A percentile compares a stretch with the other conserved stretches of the same genome.
These are phyloP conservation scores for Kwoniella botswanensis DNA, from an alignment of 768 basidiomycete genomes.

Conservation along the genomic window DNA sequence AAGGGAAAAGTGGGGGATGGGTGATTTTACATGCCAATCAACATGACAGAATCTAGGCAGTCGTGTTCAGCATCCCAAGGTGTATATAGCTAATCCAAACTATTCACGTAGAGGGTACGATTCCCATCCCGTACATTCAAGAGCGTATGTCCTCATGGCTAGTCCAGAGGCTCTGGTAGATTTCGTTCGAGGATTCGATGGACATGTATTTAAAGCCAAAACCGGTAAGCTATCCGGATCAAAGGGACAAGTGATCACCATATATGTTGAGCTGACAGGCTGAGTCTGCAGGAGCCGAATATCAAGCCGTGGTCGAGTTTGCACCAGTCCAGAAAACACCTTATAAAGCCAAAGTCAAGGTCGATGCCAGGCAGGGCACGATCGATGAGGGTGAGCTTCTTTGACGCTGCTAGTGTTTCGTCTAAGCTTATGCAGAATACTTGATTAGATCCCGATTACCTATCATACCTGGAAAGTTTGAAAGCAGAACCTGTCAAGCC, in stretches of 20 bases:
- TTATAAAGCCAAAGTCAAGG: slow-evolving; percentile 64
- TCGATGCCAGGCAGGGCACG: slow-evolving; percentile 78
- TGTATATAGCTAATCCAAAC: too few relatives aligned
- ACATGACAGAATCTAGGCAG: slow-evolving; percentile 59
- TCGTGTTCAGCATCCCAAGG: too few relatives aligned
- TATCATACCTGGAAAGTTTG: slow-evolving; percentile 73
- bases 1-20: slow-evolving; percentile 44
- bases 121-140: slow-evolving; percentile 82
- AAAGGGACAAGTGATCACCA: not conserved
- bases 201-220: slow-evolving; percentile 89
- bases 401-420: not conserved
- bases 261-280: not conserved
- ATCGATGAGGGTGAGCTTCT: slow-evolving; percentile 79
- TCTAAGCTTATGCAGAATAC: not conserved
- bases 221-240: slow-evolving; percentile 66
- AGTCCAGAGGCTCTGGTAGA: slow-evolving; percentile 70
- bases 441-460: slow-evolving; percentile 58
- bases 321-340: slow-evolving; percentile 88
- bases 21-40: slow-evolving; percentile 29
- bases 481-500: slow-evolving; percentile 67
- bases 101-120: slow-evolving; percentile 64
- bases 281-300: slow-evolving; percentile 73
- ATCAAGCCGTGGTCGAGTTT: slow-evolving; percentile 87
- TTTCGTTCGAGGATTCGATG: slow-evolving; percentile 86
- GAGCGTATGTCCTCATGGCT: slow-evolving; percentile 92